Conservation (phyloP, 169 alveolate species). For the Eimeria praecox region DNA sequence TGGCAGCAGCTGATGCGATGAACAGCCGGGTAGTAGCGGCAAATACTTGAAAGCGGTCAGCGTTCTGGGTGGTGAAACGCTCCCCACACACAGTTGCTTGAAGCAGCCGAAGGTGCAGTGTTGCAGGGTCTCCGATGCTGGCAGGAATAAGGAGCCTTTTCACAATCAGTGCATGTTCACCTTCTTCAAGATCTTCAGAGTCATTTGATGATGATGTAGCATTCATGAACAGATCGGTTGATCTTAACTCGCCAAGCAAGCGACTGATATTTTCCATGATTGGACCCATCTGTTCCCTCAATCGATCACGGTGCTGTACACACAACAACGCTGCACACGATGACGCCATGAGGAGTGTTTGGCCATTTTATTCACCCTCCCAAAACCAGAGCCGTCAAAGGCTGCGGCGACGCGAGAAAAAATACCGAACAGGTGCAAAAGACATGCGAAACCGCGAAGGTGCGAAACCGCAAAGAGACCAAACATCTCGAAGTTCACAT, state of each 20-base stretch:
- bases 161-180: constrained; percentile 16
- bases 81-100: constrained; percentile 32
- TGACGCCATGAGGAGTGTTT: background rate
- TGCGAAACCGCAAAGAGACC: background rate
- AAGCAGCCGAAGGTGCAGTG: constrained; percentile 52
- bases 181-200: constrained; percentile 32
- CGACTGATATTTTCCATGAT: constrained; percentile 53
- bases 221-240: constrained; percentile 41
- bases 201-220: constrained; percentile 25
- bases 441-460: background rate
- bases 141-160: constrained; percentile 26
- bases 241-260: constrained; percentile 46
- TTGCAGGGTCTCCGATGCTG: constrained; percentile 53
- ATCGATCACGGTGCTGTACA: constrained; percentile 58
- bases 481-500: background rate
- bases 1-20: background rate
- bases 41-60: constrained; percentile 44
- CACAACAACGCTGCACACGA: background rate
- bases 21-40: constrained; percentile 13
- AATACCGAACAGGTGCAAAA: background rate
- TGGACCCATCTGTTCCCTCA: constrained; percentile 44
- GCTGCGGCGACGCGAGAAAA: background rate
- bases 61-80: constrained; percentile 37
- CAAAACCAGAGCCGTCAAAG: background rate
- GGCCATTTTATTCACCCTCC: no score